Evolutionary conservation across 805 yeast species (phyloP).

Genomic region (Dipodascus albidus): DNA sequence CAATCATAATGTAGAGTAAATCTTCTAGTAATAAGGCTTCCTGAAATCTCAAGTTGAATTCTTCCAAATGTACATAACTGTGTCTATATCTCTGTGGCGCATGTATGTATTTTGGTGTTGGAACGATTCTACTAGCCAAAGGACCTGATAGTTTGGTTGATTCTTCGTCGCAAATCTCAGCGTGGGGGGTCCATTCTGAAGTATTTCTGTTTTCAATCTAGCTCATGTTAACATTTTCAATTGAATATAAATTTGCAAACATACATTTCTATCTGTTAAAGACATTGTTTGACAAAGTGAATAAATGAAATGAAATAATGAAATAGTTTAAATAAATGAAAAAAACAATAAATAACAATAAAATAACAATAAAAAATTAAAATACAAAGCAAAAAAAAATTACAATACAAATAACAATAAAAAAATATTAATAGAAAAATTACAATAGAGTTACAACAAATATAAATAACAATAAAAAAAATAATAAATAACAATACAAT

Average conservation of each 20-base stretch:
- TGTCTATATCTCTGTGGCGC: not conserved
- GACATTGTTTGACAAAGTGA: not conserved
- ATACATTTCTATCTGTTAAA: not conserved
- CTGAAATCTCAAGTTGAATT: slow-evolving; percentile 28
- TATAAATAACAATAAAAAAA: too few relatives aligned
- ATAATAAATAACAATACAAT: too few relatives aligned
- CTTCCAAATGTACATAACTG: slow-evolving; percentile 3
- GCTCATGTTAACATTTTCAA: too few relatives aligned
- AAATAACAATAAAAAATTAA: too few relatives aligned
- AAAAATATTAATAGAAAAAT: too few relatives aligned
- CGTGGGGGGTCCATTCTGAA: not conserved
- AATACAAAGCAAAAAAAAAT: too few relatives aligned
- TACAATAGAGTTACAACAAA: too few relatives aligned
- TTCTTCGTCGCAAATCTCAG: not conserved
- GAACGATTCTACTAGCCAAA: not conserved
- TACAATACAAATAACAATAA: too few relatives aligned
- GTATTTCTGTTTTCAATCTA: not conserved
- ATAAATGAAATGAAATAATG: too few relatives aligned
- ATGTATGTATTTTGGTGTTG: not conserved
- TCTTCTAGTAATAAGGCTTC: slow-evolving; percentile 68
- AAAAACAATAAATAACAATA: too few relatives aligned
- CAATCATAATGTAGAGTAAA: slow-evolving; percentile 48
- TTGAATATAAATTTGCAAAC: too few relatives aligned
- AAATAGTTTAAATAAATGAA: too few relatives aligned
- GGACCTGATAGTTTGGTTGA: not conserved